A percentile compares a stretch with the other conserved stretches of the same genome.
phyloP scores from a whole-genome alignment of 2,329 filamentous ascomycete species.

The Cladosporium sp. region DNA sequence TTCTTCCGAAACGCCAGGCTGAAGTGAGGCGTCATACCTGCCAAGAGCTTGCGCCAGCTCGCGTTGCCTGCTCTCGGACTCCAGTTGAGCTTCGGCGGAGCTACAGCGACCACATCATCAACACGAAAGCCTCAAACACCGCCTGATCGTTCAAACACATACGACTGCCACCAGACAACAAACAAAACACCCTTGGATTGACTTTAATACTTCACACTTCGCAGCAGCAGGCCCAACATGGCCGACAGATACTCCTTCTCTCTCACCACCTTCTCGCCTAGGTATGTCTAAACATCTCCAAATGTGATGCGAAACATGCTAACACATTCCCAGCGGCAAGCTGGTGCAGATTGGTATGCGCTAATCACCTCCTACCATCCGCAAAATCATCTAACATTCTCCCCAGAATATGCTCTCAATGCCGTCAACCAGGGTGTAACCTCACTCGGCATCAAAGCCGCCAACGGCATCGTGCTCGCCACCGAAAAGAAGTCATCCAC shows the following conservation, averaged over 20 bases:
- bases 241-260: constrained; percentile 99
- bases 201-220: neutral
- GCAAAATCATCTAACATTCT: constrained; percentile 14
- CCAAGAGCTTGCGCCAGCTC: constrained; percentile 2
- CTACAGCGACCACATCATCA: constrained; percentile 9
- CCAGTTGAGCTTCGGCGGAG: constrained; percentile 5
- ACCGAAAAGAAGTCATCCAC: constrained; percentile 99
- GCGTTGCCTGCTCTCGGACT: constrained; percentile 4
- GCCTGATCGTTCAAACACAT: neutral
- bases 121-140: neutral
- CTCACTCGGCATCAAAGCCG: constrained; percentile 97
- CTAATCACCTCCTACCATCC: neutral
- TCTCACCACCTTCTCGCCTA: constrained; percentile 98
- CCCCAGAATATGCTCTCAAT: constrained; percentile 92
- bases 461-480: constrained; percentile 96
- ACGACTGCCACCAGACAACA: neutral
- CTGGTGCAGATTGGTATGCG: constrained; percentile 89
- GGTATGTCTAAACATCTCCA: constrained; percentile 55
- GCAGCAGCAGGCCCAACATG: constrained; percentile 55
- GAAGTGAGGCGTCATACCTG: neutral
- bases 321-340: constrained; percentile 71
- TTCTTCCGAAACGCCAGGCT: no score
- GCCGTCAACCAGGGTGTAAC: constrained; percentile 99
- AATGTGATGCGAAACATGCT: constrained; percentile 33
- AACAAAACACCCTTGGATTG: neutral